A percentile compares a stretch with the other conserved stretches of the same genome.
phyloP scores from a whole-genome alignment of 106 monocot species.

The Amphibolis antarctica region DNA sequence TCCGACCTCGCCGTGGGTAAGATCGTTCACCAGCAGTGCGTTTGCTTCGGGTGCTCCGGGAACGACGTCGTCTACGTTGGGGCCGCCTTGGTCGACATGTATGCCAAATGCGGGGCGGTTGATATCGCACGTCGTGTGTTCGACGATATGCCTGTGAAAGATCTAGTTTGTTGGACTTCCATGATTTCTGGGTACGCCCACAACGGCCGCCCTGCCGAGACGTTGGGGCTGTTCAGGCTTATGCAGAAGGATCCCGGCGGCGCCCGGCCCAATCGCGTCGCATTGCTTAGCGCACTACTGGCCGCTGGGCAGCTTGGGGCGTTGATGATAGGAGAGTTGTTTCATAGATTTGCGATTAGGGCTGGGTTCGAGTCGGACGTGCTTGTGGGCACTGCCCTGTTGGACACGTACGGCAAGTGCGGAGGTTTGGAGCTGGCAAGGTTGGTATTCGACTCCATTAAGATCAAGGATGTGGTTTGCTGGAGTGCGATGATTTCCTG shows the following conservation, averaged over 20 bases:
- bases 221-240: conserved; percentile 30
- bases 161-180: conserved; percentile 44
- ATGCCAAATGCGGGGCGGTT: conserved; percentile 36
- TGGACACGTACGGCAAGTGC: conserved; percentile 63
- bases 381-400: conserved; percentile 27
- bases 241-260: conserved; percentile 9
- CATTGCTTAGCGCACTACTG: conserved; percentile 31
- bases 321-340: conserved; percentile 22
- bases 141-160: conserved; percentile 26
- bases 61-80: conserved; percentile 19
- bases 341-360: conserved; percentile 23
- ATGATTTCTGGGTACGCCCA: conserved; percentile 60
- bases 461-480: conserved; percentile 40
- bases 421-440: conserved; percentile 36
- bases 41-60: conserved; percentile 9
- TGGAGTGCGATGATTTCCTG: conserved; percentile 61
- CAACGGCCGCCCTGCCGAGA: conserved; percentile 28
- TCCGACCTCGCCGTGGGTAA: conserved; percentile 15
- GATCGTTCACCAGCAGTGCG: conserved; percentile 25
- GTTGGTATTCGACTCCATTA: conserved; percentile 26
- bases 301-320: conserved; percentile 35
- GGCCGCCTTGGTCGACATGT: conserved; percentile 47
- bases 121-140: conserved; percentile 32
- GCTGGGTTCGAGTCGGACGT: conserved; percentile 26
- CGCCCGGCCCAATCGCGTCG: conserved; percentile 23